Evolutionary conservation across 257 asterid genomes (phyloP).

Genomic region (Solanum bukasovii): DNA sequence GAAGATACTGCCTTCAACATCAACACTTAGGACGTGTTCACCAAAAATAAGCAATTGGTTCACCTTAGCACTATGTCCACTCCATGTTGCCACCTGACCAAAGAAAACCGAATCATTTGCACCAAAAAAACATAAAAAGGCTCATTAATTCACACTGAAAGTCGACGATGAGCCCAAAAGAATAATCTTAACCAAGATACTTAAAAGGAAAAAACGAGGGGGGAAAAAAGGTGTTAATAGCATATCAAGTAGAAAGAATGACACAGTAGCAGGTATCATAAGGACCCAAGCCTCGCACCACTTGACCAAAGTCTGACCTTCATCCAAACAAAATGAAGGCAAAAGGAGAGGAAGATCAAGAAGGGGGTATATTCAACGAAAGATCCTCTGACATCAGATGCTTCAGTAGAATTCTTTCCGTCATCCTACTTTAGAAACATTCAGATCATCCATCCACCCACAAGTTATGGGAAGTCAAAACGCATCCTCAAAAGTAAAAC

Average conservation of each 20-base stretch:
- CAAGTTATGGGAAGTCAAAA: not conserved
- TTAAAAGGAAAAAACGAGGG: not conserved
- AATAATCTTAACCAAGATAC: not conserved
- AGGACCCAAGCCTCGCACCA: not conserved
- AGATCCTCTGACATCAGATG: not conserved
- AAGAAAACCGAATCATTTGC: not conserved
- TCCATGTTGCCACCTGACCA: slow-evolving; percentile 82
- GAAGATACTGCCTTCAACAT: slow-evolving; percentile 63
- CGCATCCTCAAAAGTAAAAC: not conserved
- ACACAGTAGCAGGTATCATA: not conserved
- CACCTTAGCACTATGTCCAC: slow-evolving; percentile 66
- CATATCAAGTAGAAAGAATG: not conserved
- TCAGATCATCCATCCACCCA: not conserved
- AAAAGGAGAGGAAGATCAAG: not conserved
- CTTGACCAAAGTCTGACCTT: not conserved
- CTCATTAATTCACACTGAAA: not conserved
- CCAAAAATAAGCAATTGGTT: slow-evolving; percentile 70
- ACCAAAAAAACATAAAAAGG: not conserved
- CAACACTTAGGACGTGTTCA: slow-evolving; percentile 60
- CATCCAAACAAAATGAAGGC: not conserved
- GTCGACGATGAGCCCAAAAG: not conserved
- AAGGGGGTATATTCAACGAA: not conserved
- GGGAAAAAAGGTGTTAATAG: not conserved
- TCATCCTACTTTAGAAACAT: not conserved
- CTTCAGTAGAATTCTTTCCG: not conserved